Conservation (phyloP, 305 asterid species). For the Fraxinus sp. region DNA sequence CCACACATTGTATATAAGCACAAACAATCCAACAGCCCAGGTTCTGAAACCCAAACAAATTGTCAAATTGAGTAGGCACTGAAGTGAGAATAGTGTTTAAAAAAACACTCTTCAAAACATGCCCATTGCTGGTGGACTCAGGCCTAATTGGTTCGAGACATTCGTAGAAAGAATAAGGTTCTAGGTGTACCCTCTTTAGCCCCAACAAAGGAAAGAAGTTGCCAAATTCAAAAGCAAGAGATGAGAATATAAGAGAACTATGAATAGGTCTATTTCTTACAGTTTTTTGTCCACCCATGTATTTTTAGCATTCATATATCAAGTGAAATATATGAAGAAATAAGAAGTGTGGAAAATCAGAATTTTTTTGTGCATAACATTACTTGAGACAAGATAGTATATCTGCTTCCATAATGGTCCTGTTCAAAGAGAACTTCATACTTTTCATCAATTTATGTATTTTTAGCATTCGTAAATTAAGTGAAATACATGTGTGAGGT, state of each 20-base stretch:
- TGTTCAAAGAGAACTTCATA: slow-evolving; percentile 82
- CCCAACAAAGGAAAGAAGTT: not conserved
- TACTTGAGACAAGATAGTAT: slow-evolving; percentile 75
- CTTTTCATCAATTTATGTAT: slow-evolving; percentile 11
- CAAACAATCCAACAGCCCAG: not conserved
- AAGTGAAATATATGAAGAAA: not conserved
- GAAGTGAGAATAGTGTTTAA: not conserved
- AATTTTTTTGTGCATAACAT: slow-evolving; percentile 45
- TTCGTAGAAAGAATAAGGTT: not conserved
- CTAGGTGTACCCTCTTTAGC: not conserved
- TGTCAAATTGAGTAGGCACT: not conserved
- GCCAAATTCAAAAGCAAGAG: not conserved
- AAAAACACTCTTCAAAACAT: not conserved
- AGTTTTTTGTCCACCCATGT: not conserved
- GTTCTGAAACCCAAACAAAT: not conserved
- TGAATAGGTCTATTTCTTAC: not conserved
- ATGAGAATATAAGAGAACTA: not conserved
- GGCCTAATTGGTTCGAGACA: not conserved
- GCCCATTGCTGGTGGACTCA: not conserved
- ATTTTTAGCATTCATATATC: slow-evolving; percentile 2
- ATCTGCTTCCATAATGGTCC: slow-evolving; percentile 53
- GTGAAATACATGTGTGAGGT: slow-evolving; percentile 5
- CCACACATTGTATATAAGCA: not conserved
- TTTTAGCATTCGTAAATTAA: not conserved
- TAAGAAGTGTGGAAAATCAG: slow-evolving; percentile 9